These are phyloP conservation scores for Pecoramyces ruminantium DNA, from an alignment of 192 early-diverging fungal genomes.

Conservation along the genomic window DNA sequence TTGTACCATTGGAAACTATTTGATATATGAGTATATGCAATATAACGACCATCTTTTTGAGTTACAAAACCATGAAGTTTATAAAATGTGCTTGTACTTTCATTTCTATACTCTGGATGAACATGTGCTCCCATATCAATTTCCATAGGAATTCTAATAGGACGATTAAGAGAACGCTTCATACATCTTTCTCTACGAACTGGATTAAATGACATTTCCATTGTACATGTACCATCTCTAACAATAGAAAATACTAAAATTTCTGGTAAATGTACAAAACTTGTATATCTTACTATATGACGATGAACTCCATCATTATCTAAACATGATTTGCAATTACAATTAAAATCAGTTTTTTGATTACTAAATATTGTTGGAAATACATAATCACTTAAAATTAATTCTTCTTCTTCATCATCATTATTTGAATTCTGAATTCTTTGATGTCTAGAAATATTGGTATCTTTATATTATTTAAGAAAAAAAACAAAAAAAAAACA, in stretches of 20 bases:
- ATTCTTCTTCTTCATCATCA: neutral
- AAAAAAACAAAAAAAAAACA: too few relatives aligned
- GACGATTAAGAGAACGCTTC: neutral
- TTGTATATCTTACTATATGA: neutral
- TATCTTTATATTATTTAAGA: too few relatives aligned
- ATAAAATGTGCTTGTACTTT: neutral
- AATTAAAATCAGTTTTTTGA: neutral
- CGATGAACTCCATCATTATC: neutral
- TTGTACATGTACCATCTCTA: neutral
- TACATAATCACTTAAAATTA: neutral
- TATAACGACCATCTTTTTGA: neutral
- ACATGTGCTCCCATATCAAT: neutral
- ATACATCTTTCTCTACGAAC: neutral
- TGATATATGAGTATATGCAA: neutral
- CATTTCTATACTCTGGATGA: neutral
- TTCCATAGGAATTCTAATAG: neutral
- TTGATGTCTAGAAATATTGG: too few relatives aligned
- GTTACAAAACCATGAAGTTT: neutral
- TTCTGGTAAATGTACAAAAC: neutral
- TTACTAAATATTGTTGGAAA: neutral
- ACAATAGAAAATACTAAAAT: neutral
- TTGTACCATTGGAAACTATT: neutral
- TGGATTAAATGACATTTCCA: neutral
- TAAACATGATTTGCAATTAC: neutral
- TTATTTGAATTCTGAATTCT: neutral